phyloP scores from a whole-genome alignment of 495 filamentous ascomycete species.

The Trichoderma parareesei region DNA sequence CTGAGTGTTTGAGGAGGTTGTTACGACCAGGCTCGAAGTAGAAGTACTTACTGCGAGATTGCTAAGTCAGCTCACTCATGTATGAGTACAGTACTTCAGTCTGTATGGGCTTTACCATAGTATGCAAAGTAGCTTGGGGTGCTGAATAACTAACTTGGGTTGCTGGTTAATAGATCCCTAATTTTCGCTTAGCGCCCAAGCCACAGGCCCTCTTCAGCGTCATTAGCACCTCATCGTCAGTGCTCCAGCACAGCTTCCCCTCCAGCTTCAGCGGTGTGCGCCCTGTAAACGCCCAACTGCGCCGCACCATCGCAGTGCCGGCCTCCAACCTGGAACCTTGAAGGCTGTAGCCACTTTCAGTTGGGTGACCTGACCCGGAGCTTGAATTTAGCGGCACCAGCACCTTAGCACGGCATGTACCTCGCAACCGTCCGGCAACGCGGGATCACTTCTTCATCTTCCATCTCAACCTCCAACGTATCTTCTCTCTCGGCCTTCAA shows the following conservation, averaged over 20 bases:
- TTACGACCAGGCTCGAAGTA: too few species aligned
- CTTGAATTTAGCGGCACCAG: too few species aligned
- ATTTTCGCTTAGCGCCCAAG: neutral
- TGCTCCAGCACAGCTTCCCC: neutral
- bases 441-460: neutral
- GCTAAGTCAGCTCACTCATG: too few species aligned
- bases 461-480: neutral
- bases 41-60: too few species aligned
- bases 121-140: too few species aligned
- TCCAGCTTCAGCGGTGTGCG: constrained; percentile 4
- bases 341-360: too few species aligned
- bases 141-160: too few species aligned
- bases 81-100: too few species aligned
- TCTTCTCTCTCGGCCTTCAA: neutral
- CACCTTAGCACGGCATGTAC: neutral
- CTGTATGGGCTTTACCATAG: too few species aligned
- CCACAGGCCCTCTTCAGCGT: neutral
- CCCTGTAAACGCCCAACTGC: constrained; percentile 4
- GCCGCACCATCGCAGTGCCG: neutral
- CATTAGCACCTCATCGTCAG: neutral
- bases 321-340: neutral
- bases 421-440: neutral
- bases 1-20: too few species aligned
- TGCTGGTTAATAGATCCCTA: too few species aligned
- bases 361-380: too few species aligned